Evolutionary conservation across 208 protist genomes (phyloP), one percentile per base, ranked within the genome.

Genomic region (Tritrichomonas musculus): DNA sequence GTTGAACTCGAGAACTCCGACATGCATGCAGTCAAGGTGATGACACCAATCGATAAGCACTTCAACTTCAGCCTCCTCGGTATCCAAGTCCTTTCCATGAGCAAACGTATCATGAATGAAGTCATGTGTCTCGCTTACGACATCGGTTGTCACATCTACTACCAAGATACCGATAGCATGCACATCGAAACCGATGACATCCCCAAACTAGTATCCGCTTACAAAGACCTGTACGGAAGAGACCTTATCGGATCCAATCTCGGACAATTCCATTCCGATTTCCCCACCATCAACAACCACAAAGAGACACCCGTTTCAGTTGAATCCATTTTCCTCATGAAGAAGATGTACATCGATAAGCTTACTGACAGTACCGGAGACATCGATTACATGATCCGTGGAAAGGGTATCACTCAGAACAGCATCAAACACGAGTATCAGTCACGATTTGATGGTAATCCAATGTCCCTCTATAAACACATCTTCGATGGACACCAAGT

Each of bases 221-320:
- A 53, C n/a, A 4, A 84, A 30, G 36, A 49, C 25, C 49, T 13
- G 53, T 53, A 84, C 53, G 5, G 30, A n/a, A 3, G 73, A 53
- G 25, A 84, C 14, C 53, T 84, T 53, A 84, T 84, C n/a, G 73
- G 73, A 53, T n/a, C 4, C 25, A 44, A 84, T 53, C 25, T 84
- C 8, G 73, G 73, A 11, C 73, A 84, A 84, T 84, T 84, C 36
- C 73, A 84, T 84, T 47, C 27, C 69, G 73, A 84, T 53, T 84
- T 84, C 53, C 5, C 0, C 20, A 20, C 4, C 8, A 22, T 47
- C 20, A 33, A 77, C 20, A 33, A 44, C 4, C 4, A 1, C 17
- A 27, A 20, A 5, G 27, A 44, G 9, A 25, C 17, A 13, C 1
- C 17, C 20, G 3, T 13, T 44, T 4, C 36, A 77, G 1, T 20